Base-by-base conservation (phyloP, 1,284 basidiomycete species). In the Ganoderma meredithae region DNA sequence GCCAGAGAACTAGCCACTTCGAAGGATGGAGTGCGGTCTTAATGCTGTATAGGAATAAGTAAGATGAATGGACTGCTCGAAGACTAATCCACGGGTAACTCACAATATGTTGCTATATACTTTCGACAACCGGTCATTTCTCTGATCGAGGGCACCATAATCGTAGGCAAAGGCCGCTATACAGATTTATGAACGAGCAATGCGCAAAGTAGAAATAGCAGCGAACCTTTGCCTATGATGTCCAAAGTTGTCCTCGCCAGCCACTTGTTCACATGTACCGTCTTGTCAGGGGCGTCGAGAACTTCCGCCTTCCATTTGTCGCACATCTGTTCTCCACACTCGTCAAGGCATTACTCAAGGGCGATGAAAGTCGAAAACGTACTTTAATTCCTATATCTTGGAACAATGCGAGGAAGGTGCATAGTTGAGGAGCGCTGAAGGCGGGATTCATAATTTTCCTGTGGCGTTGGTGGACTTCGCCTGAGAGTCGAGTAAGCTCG, bases 351-450 rank as follows among this genome's bases (percentile, higher is more conserved):
- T 17, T 4, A 52, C 5, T 27, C 53, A n/a, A 55, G 15, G 10
- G 19, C n/a, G 36, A 22, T 8, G 10, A 15, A 8, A 13, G 12
- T 17, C 22, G 5, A n/a, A 59, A 33, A 64, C 75, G 62, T 73
- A 83, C 85, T 77, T 84, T 80, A 39, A 78, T 73, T 7, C 80
- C 82, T 41, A 81, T 77, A 65, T 80, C 78, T 73, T 49, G 68
- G 56, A 13, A 63, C 68, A 58, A 81, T 17, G 84, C 81, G 2
- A 85, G 78, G 66, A 84, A 84, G 2, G 81, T 78, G 62, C 81
- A 83, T 4, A 82, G 79, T 69, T 86, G 84, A 5, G 82, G 80
- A 13, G 78, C 67, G 2, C 78, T 79, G 64, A 84, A 85, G 17
- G 78, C 83, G 0, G 81, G 81, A 60, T 78, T 75, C 72, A 85